These are phyloP conservation scores for Begonia fuchsioides DNA, from an alignment of 306 rosid genomes.

Conservation along the genomic window DNA sequence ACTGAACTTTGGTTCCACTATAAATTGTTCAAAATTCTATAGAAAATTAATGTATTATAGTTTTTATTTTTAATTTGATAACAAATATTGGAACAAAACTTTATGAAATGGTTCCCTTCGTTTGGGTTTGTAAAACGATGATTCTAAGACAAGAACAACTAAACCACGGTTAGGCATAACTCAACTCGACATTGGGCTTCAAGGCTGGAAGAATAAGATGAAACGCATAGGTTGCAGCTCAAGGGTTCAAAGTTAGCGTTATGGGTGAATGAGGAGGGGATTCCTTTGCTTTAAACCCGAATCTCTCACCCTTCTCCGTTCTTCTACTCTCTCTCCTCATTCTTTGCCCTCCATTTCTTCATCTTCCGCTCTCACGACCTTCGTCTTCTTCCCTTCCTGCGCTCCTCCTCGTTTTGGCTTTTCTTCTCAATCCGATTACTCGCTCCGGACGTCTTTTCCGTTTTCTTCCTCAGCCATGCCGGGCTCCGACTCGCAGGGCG, in stretches of 20 bases:
- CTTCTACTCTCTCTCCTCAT: conserved; percentile 1
- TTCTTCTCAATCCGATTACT: background rate
- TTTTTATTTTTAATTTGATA: too few relatives aligned
- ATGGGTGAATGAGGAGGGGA: conserved; percentile 11
- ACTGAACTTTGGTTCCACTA: too few relatives aligned
- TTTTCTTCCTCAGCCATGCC: conserved; percentile 11
- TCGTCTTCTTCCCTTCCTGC: background rate
- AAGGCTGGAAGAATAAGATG: too few relatives aligned
- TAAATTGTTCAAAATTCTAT: too few relatives aligned
- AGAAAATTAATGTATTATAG: too few relatives aligned
- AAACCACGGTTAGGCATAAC: too few relatives aligned
- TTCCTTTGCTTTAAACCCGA: conserved; percentile 6
- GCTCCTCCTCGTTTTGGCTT: background rate
- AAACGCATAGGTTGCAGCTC: background rate
- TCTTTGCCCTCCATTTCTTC: conserved; percentile 1
- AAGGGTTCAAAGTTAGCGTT: background rate
- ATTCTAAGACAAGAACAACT: too few relatives aligned
- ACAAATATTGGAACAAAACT: too few relatives aligned
- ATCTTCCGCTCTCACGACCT: background rate
- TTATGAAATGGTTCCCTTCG: too few relatives aligned
- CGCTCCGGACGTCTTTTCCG: background rate
- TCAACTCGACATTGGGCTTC: too few relatives aligned
- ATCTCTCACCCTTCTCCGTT: conserved; percentile 1
- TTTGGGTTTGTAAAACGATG: too few relatives aligned
- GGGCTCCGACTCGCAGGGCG: conserved; percentile 13